These are phyloP conservation scores for Aspergillus leporis DNA, from an alignment of 495 filamentous ascomycete species.

Conservation along the genomic window DNA sequence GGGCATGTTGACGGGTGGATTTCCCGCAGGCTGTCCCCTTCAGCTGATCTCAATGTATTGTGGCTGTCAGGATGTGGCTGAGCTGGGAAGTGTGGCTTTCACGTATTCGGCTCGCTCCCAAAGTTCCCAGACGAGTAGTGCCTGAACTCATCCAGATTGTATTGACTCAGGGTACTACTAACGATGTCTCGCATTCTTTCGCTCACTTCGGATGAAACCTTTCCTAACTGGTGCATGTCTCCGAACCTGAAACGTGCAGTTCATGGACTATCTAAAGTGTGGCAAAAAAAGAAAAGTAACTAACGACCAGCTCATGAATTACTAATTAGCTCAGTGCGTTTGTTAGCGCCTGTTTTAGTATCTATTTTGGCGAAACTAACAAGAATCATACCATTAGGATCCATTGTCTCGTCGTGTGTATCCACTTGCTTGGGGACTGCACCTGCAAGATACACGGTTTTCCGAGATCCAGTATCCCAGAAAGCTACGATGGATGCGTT, in stretches of 20 bases:
- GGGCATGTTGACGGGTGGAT: neutral
- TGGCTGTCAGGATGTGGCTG: slow-evolving; percentile 13
- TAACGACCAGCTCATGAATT: neutral
- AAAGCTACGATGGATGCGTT: slow-evolving; percentile 2
- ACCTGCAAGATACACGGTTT: slow-evolving; percentile 9
- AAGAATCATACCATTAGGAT: neutral
- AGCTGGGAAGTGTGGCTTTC: slow-evolving; percentile 15
- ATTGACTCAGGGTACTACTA: neutral
- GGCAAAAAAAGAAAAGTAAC: neutral
- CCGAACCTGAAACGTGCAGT: neutral
- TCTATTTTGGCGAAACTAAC: neutral
- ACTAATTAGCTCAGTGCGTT: neutral
- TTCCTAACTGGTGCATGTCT: slow-evolving; percentile 1
- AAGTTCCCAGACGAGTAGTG: too few species aligned
- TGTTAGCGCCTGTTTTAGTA: neutral
- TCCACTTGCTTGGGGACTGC: neutral
- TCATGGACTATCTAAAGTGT: neutral
- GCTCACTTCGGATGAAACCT: neutral
- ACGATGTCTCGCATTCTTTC: neutral
- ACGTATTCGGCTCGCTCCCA: neutral
- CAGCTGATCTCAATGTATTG: slow-evolving; percentile 4
- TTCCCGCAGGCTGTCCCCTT: slow-evolving; percentile 4
- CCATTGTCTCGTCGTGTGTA: neutral
- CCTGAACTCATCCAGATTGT: too few species aligned
- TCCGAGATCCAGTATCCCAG: slow-evolving; percentile 10